phyloP scores from a whole-genome alignment of 176 grass and related monocot genomes.

The Tuctoria greenei region DNA sequence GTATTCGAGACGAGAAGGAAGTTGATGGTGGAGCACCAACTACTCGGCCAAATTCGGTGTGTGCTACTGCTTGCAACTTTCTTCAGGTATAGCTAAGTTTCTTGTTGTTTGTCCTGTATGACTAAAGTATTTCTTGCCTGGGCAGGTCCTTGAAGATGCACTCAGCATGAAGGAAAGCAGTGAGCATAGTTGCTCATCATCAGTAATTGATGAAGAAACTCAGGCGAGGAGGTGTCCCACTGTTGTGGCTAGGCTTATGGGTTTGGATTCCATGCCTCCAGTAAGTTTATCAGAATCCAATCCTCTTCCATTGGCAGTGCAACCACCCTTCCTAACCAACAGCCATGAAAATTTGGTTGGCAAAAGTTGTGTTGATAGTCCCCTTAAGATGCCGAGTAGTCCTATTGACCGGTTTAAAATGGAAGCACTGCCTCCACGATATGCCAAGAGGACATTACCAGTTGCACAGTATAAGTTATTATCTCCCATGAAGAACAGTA shows the following conservation, averaged over 20 bases:
- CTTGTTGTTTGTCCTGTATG: not conserved
- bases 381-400: slow-evolving; percentile 73
- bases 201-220: slow-evolving; percentile 63
- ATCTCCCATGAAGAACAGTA: slow-evolving; percentile 59
- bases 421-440: slow-evolving; percentile 64
- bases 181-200: slow-evolving; percentile 69
- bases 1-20: slow-evolving; percentile 38
- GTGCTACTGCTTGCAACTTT: not conserved
- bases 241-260: slow-evolving; percentile 91
- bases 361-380: slow-evolving; percentile 43
- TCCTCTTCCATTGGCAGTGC: slow-evolving; percentile 29
- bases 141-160: slow-evolving; percentile 68
- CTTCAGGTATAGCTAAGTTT: not conserved
- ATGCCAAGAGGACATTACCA: slow-evolving; percentile 54
- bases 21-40: slow-evolving; percentile 33
- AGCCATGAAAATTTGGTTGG: slow-evolving; percentile 31
- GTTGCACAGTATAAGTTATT: slow-evolving; percentile 55
- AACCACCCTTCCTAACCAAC: slow-evolving; percentile 23
- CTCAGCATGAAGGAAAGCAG: slow-evolving; percentile 60
- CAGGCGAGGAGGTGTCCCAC: slow-evolving; percentile 48
- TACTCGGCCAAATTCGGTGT: slow-evolving; percentile 46
- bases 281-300: slow-evolving; percentile 46
- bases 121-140: slow-evolving; percentile 6
- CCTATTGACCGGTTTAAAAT: slow-evolving; percentile 80
- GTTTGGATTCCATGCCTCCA: slow-evolving; percentile 77